Conservation (phyloP, 2,329 filamentous ascomycete genomes). For the Phyllosticta ampelicida region DNA sequence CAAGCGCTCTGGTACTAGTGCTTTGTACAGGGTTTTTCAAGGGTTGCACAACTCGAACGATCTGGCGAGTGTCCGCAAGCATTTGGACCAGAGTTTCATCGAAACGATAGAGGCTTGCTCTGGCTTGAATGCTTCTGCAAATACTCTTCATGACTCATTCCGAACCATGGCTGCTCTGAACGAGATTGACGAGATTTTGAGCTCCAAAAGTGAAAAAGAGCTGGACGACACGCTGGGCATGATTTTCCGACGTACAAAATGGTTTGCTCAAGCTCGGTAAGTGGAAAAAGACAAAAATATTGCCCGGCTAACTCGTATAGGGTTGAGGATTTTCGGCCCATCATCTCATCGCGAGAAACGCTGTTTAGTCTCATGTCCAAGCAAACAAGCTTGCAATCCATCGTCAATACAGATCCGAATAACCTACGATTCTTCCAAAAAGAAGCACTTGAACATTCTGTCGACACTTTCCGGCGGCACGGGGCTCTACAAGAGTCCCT, state of each 20-base stretch:
- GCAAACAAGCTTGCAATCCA: slow-evolving; percentile 51
- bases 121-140: slow-evolving; percentile 27
- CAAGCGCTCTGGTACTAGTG: slow-evolving; percentile 47
- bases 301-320: neutral
- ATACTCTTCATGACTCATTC: slow-evolving; percentile 49
- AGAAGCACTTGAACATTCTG: slow-evolving; percentile 63
- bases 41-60: slow-evolving; percentile 58
- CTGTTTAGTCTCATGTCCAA: slow-evolving; percentile 70
- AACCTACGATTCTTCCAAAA: slow-evolving; percentile 64
- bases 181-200: slow-evolving; percentile 70
- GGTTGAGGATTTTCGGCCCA: slow-evolving; percentile 66
- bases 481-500: slow-evolving; percentile 77
- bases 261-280: slow-evolving; percentile 77
- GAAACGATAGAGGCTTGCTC: slow-evolving; percentile 31
- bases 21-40: slow-evolving; percentile 72
- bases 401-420: slow-evolving; percentile 49
- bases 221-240: slow-evolving; percentile 50
- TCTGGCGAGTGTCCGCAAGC: slow-evolving; percentile 40
- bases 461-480: slow-evolving; percentile 67
- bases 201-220: slow-evolving; percentile 47
- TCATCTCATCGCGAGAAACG: slow-evolving; percentile 74
- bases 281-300: slow-evolving; percentile 21
- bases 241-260: slow-evolving; percentile 56
- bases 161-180: slow-evolving; percentile 60
- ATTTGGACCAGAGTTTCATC: slow-evolving; percentile 52